phyloP scores from a whole-genome alignment of 2,329 filamentous ascomycete species.

The Arthrinium phaeospermum region DNA sequence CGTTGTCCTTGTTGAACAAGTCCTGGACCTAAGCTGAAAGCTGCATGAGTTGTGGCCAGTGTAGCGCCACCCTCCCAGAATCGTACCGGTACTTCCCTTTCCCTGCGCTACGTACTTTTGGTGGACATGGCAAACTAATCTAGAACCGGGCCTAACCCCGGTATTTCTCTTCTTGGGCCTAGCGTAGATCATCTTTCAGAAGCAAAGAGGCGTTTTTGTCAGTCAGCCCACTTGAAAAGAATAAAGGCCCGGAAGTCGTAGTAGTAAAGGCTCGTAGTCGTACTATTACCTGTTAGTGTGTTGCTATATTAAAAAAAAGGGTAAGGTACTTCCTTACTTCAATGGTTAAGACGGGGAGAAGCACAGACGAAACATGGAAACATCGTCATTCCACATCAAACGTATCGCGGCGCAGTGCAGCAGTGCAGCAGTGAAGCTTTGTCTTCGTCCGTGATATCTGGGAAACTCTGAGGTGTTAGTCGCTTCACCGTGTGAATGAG shows the following conservation, averaged over 20 bases:
- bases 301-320: not conserved
- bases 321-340: not conserved
- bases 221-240: not conserved
- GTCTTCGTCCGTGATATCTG: not conserved
- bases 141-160: conserved; percentile 13
- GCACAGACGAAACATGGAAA: conserved; percentile 14
- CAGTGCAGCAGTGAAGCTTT: not conserved
- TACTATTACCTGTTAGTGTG: not conserved
- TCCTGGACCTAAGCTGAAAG: conserved; percentile 37
- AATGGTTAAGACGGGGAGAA: not conserved
- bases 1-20: conserved; percentile 28
- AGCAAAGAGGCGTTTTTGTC: conserved; percentile 15
- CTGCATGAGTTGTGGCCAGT: conserved; percentile 37
- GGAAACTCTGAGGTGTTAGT: not conserved
- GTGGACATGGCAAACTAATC: not conserved
- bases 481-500: not conserved
- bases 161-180: conserved; percentile 12
- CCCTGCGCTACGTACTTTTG: not conserved
- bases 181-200: conserved; percentile 18
- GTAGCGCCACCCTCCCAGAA: conserved; percentile 31
- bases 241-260: not conserved
- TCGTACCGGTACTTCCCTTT: conserved; percentile 20
- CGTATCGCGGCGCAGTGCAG: not conserved
- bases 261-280: not conserved
- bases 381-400: conserved; percentile 4